Conservation (phyloP, 2,329 filamentous ascomycete species). For the Sporothrix phasma region DNA sequence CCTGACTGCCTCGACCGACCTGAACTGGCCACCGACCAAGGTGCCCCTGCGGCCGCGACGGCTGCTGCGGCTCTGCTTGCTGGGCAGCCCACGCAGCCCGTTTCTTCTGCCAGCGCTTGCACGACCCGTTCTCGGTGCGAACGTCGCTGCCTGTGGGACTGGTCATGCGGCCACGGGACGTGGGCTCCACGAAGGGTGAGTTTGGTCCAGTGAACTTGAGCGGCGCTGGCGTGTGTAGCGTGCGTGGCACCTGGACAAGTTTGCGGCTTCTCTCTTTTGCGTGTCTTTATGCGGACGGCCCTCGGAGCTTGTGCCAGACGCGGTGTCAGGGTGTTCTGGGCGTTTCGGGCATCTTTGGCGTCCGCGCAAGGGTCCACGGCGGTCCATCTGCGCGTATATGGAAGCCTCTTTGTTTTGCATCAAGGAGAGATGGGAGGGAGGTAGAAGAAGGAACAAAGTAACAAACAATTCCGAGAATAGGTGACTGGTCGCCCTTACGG, state of each 20-base stretch:
- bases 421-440: too few species aligned
- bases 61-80: neutral
- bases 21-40: too few species aligned
- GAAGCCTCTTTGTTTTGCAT: too few species aligned
- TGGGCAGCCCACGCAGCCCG: neutral
- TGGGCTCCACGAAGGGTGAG: neutral
- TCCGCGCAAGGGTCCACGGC: neutral
- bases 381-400: too few species aligned
- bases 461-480: too few species aligned
- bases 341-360: neutral
- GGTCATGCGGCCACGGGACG: neutral
- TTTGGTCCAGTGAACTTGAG: too few species aligned
- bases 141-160: constrained; percentile 10
- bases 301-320: neutral
- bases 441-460: too few species aligned
- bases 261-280: neutral
- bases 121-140: neutral
- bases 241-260: neutral
- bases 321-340: neutral
- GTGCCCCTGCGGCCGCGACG: too few species aligned
- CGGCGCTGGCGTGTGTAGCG: neutral
- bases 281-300: neutral
- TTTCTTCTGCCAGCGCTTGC: neutral
- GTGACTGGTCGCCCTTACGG: too few species aligned
- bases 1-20: too few species aligned